A percentile compares a stretch with the other conserved stretches of the same genome.
Evolutionary conservation across 371 early-diverging fungal species (phyloP).

Genomic region (Actinomortierella wolfii): DNA sequence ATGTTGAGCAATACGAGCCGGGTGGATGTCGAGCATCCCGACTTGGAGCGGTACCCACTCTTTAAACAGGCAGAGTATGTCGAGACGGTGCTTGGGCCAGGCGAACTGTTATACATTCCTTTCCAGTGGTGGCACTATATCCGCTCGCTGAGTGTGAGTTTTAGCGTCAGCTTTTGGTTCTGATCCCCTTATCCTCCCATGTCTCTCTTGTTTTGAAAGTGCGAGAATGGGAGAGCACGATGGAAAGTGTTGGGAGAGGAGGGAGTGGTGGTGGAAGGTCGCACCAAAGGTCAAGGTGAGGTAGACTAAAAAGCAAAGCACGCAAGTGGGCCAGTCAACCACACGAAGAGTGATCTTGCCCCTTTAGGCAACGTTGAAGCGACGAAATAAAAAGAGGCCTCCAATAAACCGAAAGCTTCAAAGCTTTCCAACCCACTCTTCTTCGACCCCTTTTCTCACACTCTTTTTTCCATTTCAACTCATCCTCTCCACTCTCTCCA

Average conservation of each 20-base stretch:
- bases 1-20: constrained; percentile 81
- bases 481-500: background rate
- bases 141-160: constrained; percentile 74
- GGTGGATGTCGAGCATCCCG: constrained; percentile 73
- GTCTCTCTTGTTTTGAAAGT: too few species aligned
- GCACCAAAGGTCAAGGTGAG: too few species aligned
- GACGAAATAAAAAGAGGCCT: too few species aligned
- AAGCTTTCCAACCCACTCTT: background rate
- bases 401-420: background rate
- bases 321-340: background rate
- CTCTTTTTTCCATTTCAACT: background rate
- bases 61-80: constrained; percentile 64
- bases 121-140: constrained; percentile 96
- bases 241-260: too few species aligned
- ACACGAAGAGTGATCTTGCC: background rate
- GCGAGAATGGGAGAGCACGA: too few species aligned
- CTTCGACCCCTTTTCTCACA: background rate
- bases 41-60: constrained; percentile 55
- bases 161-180: constrained; percentile 92
- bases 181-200: too few species aligned
- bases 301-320: background rate
- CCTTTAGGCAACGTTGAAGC: too few species aligned
- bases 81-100: constrained; percentile 76
- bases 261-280: too few species aligned
- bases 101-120: constrained; percentile 91